A percentile compares a stretch with the other conserved stretches of the same genome.
These are phyloP conservation scores for Cyclotella atomus DNA, from an alignment of 108 stramenopile species.

Conservation along the genomic window DNA sequence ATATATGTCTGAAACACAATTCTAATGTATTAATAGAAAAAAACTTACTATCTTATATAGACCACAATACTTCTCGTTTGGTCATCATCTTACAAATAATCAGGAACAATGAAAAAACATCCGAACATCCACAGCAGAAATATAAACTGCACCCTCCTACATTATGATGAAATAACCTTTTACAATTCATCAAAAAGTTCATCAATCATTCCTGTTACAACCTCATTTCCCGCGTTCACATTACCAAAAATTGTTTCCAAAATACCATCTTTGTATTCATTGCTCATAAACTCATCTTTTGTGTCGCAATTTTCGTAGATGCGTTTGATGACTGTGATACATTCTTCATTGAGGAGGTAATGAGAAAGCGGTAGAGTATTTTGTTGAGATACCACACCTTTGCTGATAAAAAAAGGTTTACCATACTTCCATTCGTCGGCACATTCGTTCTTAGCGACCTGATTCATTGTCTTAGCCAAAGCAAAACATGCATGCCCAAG, in stretches of 20 bases:
- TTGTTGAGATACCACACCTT: neutral
- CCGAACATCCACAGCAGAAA: too few species aligned
- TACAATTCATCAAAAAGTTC: neutral
- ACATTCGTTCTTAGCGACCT: neutral
- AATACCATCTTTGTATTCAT: neutral
- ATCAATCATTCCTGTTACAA: neutral
- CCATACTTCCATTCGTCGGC: neutral
- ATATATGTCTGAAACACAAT: too few species aligned
- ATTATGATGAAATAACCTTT: too few species aligned
- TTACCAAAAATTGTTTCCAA: neutral
- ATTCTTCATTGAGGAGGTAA: neutral
- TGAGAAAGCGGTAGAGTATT: neutral
- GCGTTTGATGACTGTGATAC: neutral
- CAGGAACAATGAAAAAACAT: too few species aligned
- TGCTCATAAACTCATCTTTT: neutral
- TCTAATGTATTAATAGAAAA: too few species aligned
- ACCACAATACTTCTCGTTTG: too few species aligned
- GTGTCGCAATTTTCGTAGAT: neutral
- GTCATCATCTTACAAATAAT: too few species aligned
- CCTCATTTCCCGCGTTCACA: neutral
- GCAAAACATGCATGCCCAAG: neutral
- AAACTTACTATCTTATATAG: too few species aligned
- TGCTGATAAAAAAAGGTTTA: neutral
- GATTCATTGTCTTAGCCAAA: neutral
- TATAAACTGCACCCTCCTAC: too few species aligned